These are phyloP conservation scores for Aspergillus carbonarius DNA, from an alignment of 2,329 filamentous ascomycete species.

Conservation along the genomic window DNA sequence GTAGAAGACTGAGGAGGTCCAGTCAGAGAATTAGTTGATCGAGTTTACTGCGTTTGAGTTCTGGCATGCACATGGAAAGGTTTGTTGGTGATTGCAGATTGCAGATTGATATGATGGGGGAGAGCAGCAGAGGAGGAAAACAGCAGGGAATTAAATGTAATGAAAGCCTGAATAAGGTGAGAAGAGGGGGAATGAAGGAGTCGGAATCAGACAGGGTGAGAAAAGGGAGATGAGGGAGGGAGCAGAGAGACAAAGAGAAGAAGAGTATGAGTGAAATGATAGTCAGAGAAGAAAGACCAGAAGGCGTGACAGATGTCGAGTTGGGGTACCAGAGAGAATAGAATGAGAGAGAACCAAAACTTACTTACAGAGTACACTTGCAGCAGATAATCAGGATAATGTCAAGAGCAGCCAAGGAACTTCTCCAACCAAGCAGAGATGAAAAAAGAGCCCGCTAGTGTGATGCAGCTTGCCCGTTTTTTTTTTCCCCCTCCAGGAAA, in stretches of 20 bases:
- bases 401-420: constrained; percentile 12
- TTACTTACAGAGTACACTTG: constrained; percentile 13
- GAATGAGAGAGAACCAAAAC: background rate
- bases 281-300: constrained; percentile 1
- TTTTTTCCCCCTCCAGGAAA: constrained; percentile 15
- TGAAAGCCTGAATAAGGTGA: constrained; percentile 1
- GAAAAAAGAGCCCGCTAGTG: constrained; percentile 25
- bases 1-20: constrained; percentile 13
- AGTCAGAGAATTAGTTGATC: constrained; percentile 13
- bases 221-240: constrained; percentile 7
- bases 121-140: constrained; percentile 5
- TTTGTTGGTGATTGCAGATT: background rate
- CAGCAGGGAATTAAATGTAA: constrained; percentile 3
- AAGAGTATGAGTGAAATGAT: background rate
- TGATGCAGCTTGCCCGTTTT: constrained; percentile 27
- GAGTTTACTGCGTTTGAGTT: background rate
- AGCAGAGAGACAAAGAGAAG: constrained; percentile 5
- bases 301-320: background rate
- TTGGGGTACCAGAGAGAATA: constrained; percentile 1
- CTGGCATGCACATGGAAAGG: constrained; percentile 9
- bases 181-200: constrained; percentile 3
- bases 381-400: constrained; percentile 12
- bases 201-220: constrained; percentile 6
- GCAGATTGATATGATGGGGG: constrained; percentile 6
- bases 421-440: constrained; percentile 8